Percentiles rank a stretch among this genome's conserved stretches.
phyloP scores from a whole-genome alignment of 1,284 basidiomycete genomes.

The Heterobasidion parviporum region DNA sequence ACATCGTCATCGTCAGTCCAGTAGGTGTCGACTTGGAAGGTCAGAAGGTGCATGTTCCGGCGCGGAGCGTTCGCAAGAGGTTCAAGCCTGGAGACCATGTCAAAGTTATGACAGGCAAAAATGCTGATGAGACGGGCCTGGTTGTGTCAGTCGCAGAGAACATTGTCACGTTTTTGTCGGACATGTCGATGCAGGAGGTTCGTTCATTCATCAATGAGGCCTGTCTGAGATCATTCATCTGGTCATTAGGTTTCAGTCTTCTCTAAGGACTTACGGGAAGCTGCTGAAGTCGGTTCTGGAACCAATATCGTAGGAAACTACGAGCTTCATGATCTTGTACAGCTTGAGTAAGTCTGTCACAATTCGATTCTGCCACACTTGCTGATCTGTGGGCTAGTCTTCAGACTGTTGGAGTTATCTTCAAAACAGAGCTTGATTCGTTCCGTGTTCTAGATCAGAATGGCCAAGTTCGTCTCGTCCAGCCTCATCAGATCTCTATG shows the following conservation, averaged over 20 bases:
- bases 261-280: conserved; percentile 94
- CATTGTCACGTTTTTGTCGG: conserved; percentile 94
- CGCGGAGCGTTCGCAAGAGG: conserved; percentile 85
- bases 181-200: conserved; percentile 91
- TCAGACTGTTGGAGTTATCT: conserved; percentile 94
- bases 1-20: conserved; percentile 81
- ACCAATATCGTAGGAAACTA: conserved; percentile 89
- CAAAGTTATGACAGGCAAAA: conserved; percentile 95
- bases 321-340: conserved; percentile 93
- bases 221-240: neutral
- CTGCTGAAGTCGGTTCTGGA: conserved; percentile 90
- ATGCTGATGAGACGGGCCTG: conserved; percentile 92
- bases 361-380: conserved; percentile 5
- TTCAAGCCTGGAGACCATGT: conserved; percentile 98
- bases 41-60: conserved; percentile 82
- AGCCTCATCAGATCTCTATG: conserved; percentile 93
- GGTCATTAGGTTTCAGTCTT: conserved; percentile 82
- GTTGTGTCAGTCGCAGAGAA: conserved; percentile 90
- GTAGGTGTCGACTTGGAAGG: conserved; percentile 79
- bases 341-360: conserved; percentile 73
- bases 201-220: neutral
- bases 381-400: conserved; percentile 37
- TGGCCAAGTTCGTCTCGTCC: conserved; percentile 82
- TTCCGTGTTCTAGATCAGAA: conserved; percentile 96
- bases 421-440: conserved; percentile 92